These are phyloP conservation scores for Pseudisothecium myosuroides DNA, from an alignment of 225 moss, liverwort and hornwort genomes.

Conservation along the genomic window DNA sequence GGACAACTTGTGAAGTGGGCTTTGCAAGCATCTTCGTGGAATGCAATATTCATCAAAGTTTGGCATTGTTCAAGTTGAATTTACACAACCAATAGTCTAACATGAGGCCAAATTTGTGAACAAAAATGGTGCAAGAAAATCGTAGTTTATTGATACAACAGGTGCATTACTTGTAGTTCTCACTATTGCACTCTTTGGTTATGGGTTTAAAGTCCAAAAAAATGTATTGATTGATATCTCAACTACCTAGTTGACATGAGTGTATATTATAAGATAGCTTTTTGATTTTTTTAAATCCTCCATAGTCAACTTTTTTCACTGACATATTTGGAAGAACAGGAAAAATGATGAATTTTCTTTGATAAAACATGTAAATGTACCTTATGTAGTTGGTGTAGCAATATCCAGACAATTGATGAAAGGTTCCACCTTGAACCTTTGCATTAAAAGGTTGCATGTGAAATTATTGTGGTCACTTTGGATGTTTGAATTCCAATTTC, in stretches of 20 bases:
- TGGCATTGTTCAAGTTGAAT: neutral
- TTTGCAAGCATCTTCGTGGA: neutral
- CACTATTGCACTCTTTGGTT: neutral
- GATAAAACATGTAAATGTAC: neutral
- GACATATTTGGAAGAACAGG: neutral
- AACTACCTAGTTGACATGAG: neutral
- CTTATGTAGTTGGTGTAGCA: neutral
- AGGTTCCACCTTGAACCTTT: neutral
- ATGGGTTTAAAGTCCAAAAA: neutral
- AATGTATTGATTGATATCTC: neutral
- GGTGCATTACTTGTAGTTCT: neutral
- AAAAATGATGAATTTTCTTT: neutral
- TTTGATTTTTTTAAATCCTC: neutral
- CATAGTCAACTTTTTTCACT: neutral
- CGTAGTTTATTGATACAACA: slow-evolving; percentile 9
- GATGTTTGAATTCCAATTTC: neutral
- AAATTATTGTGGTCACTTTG: neutral
- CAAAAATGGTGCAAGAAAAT: slow-evolving; percentile 5
- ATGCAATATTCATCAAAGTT: neutral
- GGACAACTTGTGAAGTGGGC: too few relatives aligned
- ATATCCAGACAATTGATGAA: neutral
- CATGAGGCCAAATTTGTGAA: neutral
- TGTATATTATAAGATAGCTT: neutral
- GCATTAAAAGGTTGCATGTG: neutral
- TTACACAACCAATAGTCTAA: neutral